These are phyloP conservation scores for Erigeron canadensis DNA, from an alignment of 129 eudicot species.

Conservation along the genomic window DNA sequence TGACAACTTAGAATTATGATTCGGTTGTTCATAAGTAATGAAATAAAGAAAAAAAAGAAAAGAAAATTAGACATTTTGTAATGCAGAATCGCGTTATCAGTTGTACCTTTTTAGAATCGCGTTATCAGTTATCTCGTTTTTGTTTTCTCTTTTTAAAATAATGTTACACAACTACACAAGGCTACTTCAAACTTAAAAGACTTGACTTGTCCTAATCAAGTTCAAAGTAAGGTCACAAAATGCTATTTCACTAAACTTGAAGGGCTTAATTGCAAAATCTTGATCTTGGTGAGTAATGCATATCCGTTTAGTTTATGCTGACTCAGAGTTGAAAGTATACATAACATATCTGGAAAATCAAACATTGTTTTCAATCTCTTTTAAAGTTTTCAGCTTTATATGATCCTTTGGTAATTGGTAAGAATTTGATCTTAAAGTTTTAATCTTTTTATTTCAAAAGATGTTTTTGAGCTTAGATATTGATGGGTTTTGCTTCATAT, in stretches of 20 bases:
- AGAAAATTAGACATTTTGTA: no score
- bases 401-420: conserved; percentile 36
- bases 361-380: conserved; percentile 25
- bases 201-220: not conserved
- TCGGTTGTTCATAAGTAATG: no score
- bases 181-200: no score
- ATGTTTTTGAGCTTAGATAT: conserved; percentile 13
- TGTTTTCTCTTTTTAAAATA: no score
- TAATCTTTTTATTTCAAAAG: not conserved
- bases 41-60: no score
- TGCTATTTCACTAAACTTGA: not conserved
- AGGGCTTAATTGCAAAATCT: conserved; percentile 12
- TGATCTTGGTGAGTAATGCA: conserved; percentile 23
- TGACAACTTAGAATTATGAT: no score
- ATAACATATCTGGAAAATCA: conserved; percentile 21
- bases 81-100: no score
- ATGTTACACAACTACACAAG: no score
- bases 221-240: not conserved
- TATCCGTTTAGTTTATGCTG: conserved; percentile 42
- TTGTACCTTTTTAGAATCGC: no score
- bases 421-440: not conserved
- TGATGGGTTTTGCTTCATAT: conserved; percentile 7
- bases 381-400: conserved; percentile 7
- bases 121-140: no score
- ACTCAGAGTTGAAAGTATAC: conserved; percentile 31